Conservation (phyloP, 2,329 filamentous ascomycete species). For the Fusarium pseudonygamai region DNA sequence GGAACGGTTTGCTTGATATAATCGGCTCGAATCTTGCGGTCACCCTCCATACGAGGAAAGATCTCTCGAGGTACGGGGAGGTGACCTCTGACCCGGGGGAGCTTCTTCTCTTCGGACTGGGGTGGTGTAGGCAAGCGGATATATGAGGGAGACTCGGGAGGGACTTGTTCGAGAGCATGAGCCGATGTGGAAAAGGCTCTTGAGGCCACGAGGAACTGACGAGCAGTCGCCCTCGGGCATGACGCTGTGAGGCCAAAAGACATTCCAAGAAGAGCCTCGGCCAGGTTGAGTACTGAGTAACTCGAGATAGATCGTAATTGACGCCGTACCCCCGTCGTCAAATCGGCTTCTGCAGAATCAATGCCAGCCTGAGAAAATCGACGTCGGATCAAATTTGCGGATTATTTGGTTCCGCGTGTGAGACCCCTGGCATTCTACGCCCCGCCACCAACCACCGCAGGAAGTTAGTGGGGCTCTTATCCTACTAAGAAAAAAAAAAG, state of each 20-base stretch:
- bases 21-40: constrained; percentile 67
- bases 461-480: constrained; percentile 38
- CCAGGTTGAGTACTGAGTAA: constrained; percentile 13
- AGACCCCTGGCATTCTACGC: constrained; percentile 14
- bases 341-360: constrained; percentile 16
- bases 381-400: constrained; percentile 36
- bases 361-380: constrained; percentile 38
- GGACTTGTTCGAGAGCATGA: constrained; percentile 64
- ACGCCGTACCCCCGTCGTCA: constrained; percentile 20
- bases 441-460: constrained; percentile 39
- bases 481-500: constrained; percentile 41
- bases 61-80: constrained; percentile 85
- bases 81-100: constrained; percentile 72
- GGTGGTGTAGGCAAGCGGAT: constrained; percentile 81
- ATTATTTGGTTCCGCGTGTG: constrained; percentile 36
- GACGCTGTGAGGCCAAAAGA: constrained; percentile 37
- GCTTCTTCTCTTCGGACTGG: constrained; percentile 69
- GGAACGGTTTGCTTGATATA: constrained; percentile 72
- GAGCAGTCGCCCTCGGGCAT: constrained; percentile 41
- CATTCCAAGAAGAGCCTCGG: constrained; percentile 40
- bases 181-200: constrained; percentile 49
- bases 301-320: constrained; percentile 34
- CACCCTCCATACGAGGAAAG: constrained; percentile 68
- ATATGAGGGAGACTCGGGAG: constrained; percentile 88
- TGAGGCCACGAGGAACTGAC: constrained; percentile 40